Evolutionary conservation across 2,329 filamentous ascomycete genomes (phyloP).

Genomic region (Penicillium sclerotigenum): DNA sequence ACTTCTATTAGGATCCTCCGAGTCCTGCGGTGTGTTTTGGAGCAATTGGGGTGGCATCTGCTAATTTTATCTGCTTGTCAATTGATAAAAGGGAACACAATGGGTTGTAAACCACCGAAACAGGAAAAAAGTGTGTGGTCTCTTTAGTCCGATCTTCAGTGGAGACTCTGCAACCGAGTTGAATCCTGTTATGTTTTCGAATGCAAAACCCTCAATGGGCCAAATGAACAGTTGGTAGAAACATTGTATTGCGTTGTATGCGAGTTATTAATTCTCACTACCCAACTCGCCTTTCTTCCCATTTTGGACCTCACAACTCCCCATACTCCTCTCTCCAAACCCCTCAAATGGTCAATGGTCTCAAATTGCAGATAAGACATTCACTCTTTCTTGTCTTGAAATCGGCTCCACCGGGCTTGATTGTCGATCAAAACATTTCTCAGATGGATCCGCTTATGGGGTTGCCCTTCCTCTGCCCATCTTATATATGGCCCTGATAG

Average conservation of each 20-base stretch:
- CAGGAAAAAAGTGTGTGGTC: not conserved
- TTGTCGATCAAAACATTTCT: slow-evolving; percentile 4
- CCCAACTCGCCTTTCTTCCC: not conserved
- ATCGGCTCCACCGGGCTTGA: not conserved
- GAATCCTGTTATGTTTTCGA: not conserved
- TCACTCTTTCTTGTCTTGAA: not conserved
- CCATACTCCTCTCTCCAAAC: not conserved
- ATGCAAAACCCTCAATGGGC: not conserved
- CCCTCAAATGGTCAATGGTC: too few relatives aligned
- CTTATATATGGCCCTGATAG: not conserved
- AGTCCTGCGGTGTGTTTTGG: not conserved
- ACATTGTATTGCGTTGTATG: not conserved
- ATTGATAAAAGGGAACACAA: not conserved
- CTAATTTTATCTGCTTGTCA: not conserved
- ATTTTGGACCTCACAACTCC: not conserved
- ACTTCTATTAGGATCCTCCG: slow-evolving; percentile 1
- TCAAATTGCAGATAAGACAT: not conserved
- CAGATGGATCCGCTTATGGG: not conserved
- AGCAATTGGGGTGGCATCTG: not conserved
- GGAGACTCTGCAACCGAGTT: not conserved
- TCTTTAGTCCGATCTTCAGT: not conserved
- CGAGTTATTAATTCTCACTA: not conserved
- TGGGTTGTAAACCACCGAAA: not conserved
- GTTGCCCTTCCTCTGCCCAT: not conserved
- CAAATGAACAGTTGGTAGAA: not conserved